phyloP scores from a whole-genome alignment of 768 basidiomycete species.

The Clavaria fumosa region DNA sequence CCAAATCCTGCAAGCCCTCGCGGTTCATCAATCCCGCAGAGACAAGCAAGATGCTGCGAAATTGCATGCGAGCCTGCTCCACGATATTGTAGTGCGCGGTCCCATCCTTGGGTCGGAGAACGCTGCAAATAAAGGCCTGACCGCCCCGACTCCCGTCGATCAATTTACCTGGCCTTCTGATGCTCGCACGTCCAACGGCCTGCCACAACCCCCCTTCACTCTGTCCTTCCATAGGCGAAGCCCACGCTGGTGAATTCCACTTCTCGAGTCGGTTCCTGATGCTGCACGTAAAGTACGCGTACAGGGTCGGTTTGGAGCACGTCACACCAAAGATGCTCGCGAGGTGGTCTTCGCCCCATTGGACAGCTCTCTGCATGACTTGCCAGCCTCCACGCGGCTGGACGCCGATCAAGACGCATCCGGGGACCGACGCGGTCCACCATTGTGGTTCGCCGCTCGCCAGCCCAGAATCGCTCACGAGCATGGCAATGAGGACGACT shows the following conservation, averaged over 20 bases:
- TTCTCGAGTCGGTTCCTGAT: constrained; percentile 3
- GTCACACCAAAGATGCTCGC: constrained; percentile 2
- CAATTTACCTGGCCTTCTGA: constrained; percentile 2
- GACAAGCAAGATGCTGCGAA: constrained; percentile 4
- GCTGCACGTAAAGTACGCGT: constrained; percentile 6
- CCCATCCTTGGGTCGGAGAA: constrained; percentile 1
- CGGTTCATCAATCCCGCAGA: constrained; percentile 4
- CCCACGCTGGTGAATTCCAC: constrained; percentile 4
- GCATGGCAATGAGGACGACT: constrained; percentile 6
- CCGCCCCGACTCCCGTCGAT: constrained; percentile 5
- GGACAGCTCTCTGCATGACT: constrained; percentile 5
- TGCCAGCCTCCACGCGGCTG: constrained; percentile 6
- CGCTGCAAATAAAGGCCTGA: constrained; percentile 2
- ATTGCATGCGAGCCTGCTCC: constrained; percentile 3
- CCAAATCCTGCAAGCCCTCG: background rate
- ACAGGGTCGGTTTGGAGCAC: constrained; percentile 3
- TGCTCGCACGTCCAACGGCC: background rate
- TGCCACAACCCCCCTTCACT: constrained; percentile 1
- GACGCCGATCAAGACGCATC: constrained; percentile 5
- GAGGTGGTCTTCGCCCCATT: constrained; percentile 5
- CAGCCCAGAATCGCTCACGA: constrained; percentile 3
- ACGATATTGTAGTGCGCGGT: background rate
- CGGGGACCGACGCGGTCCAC: constrained; percentile 1
- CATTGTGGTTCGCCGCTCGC: constrained; percentile 1
- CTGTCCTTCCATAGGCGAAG: constrained; percentile 3